Evolutionary conservation across 2,329 filamentous ascomycete species (phyloP), one percentile per base, ranked within the genome.

Genomic region (Aspergillus niger): DNA sequence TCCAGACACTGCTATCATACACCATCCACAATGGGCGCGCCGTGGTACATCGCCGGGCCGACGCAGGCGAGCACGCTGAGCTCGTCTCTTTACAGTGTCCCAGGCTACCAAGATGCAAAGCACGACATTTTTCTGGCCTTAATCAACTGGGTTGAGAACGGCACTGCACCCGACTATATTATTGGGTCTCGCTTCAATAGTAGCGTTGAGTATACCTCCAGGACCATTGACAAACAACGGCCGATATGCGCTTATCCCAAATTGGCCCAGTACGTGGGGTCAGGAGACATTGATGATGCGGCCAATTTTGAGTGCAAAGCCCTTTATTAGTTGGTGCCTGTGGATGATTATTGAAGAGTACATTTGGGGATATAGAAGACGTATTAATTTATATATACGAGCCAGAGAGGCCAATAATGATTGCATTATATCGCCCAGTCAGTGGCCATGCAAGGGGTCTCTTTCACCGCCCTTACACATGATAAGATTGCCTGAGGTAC

Each of bases 31-130:
- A 57, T 48, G 24, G 13, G 20, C 15, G 55, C 55, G 8, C 44
- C 55, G 1, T 57, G 55, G 55, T 57, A 57, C 22, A 39, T 57
- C 17, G 44, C 43, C 22, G 55, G 55, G 2, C 43, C 55, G 15
- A 50, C 28, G 4, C 55, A 57, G 47, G 44, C 44, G 3, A 17
- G 11, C 5, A 30, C 15, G 11, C 20, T 51, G 11, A 30, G 20
- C 8, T 1, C 32, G 13, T 24, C 41, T 3, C 39, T 56, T 3
- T 32, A 49, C 30, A 41, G 55, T 10, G 55, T 57, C 7, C 55
- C 55, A 0, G 32, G 32, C 1, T 57, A 41, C 24, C 7, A 20
- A 15, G 55, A 57, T 24, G 20, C 32, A 1, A 17, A 50, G 7
- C 55, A 57, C 17, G 55, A 57, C 8, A 28, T 39, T 1, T 5